Conservation (phyloP, 116 monocot genomes). For the Phalaenopsis hybrid region DNA sequence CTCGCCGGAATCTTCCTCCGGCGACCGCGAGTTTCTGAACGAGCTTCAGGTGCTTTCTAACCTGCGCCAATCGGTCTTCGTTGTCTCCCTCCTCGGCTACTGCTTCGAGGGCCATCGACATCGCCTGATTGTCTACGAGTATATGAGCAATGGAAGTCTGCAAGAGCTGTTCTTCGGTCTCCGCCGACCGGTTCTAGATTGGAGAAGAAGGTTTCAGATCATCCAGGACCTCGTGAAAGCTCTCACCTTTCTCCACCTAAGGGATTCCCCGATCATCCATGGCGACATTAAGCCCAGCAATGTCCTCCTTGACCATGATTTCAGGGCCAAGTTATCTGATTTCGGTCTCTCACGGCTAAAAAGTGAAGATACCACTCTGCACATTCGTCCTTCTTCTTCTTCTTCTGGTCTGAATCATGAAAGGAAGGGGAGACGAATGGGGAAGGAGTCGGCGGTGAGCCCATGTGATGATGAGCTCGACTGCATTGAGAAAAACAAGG, state of each 20-base stretch:
- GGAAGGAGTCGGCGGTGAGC: no score
- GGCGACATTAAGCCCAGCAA: constrained; percentile 95
- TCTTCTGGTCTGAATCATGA: neutral
- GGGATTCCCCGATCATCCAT: constrained; percentile 75
- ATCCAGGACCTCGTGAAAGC: constrained; percentile 66
- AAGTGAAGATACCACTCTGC: constrained; percentile 15
- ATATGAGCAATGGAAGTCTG: constrained; percentile 12
- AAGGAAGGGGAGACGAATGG: neutral
- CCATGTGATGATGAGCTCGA: neutral
- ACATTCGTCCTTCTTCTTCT: neutral
- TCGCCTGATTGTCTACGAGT: constrained; percentile 10
- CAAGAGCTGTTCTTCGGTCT: constrained; percentile 33
- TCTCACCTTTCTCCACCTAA: constrained; percentile 55
- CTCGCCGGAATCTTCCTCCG: neutral
- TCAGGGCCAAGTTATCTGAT: constrained; percentile 67
- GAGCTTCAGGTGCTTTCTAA: constrained; percentile 2
- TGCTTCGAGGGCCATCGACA: neutral
- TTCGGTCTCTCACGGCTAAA: constrained; percentile 71
- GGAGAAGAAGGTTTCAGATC: constrained; percentile 49
- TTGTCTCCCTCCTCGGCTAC: constrained; percentile 11
- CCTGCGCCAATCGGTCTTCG: neutral
- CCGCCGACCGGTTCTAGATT: constrained; percentile 15
- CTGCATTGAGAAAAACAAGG: neutral
- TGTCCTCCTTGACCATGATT: constrained; percentile 52
- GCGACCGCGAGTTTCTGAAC: constrained; percentile 4